Base-by-base conservation (phyloP, 805 yeast genomes). In the Ogataea naganishii region DNA sequence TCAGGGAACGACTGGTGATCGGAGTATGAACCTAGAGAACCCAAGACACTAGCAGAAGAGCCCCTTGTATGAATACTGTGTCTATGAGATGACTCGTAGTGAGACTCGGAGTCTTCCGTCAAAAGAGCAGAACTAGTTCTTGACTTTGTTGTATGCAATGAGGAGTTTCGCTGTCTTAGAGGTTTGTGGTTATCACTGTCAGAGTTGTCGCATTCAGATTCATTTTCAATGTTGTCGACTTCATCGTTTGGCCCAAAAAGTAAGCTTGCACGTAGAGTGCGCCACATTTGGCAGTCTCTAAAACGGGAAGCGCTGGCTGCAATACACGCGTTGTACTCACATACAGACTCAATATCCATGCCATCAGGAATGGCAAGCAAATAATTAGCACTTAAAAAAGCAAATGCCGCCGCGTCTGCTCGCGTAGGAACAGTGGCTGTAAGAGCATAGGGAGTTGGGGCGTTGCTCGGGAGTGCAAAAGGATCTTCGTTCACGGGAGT, bases 241-340 rank as follows among this genome's bases (percentile, higher is more conserved):
- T 28, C 29, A 23, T 37, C 30, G 2, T 33, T 38, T 14, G 24
- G 49, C 56, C 52, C 65, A 55, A 2, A 52, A n/a, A n/a, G 47
- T 4, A 76, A 50, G 18, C 74, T 56, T 20, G 67, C 69, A 10
- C 69, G 68, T 5, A 78, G 51, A 4, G 75, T 62, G 35, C 65
- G 53, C 86, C 86, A 79, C 1, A 73, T 64, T 43, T 75, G 82
- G 31, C 76, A 61, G 32, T 75, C 80, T 34, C 82, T 52, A 31
- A 56, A 59, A 29, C 62, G 51, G 12, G 63, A 61, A 1, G 64
- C 79, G 26, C 63, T 58, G 1, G 66, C 66, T 1, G 81, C 81
- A 7, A 72, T 57, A 12, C 61, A 53, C 1, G 83, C 69, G 44
- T 80, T 80, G 41, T 63, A 54, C 14, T 65, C 58, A 43, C 83